A percentile compares a stretch with the other conserved stretches of the same genome.
These are phyloP conservation scores for Colletotrichum incanum DNA, from an alignment of 2,329 filamentous ascomycete genomes.

Conservation along the genomic window DNA sequence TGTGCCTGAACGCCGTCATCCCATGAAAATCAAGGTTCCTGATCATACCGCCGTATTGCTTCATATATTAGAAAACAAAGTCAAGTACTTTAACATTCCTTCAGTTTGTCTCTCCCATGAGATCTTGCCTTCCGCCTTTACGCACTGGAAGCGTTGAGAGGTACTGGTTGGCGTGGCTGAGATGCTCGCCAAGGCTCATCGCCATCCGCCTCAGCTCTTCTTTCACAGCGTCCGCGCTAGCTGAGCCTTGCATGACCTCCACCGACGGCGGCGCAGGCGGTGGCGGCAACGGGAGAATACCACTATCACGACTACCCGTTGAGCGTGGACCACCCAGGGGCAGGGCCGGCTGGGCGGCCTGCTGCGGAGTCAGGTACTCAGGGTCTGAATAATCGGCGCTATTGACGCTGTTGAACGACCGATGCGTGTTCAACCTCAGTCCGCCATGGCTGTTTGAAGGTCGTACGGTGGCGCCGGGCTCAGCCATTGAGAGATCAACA, in stretches of 20 bases:
- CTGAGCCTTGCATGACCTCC: constrained; percentile 69
- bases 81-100: not conserved
- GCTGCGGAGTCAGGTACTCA: constrained; percentile 49
- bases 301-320: constrained; percentile 20
- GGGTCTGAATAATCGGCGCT: constrained; percentile 44
- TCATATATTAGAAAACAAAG: not conserved
- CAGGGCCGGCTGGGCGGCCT: constrained; percentile 48
- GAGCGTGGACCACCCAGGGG: constrained; percentile 38
- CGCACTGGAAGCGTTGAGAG: constrained; percentile 59
- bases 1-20: constrained; percentile 20
- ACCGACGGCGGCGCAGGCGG: constrained; percentile 63
- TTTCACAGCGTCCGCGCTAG: constrained; percentile 66
- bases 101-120: constrained; percentile 29
- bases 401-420: constrained; percentile 44
- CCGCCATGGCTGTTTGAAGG: constrained; percentile 24
- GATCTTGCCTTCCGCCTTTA: constrained; percentile 49
- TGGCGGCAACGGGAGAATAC: constrained; percentile 51
- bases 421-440: constrained; percentile 37
- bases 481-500: constrained; percentile 50
- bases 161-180: constrained; percentile 62
- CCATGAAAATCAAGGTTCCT: not conserved
- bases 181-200: constrained; percentile 65
- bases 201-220: constrained; percentile 67
- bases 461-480: constrained; percentile 39
- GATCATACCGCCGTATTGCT: constrained; percentile 1